Evolutionary conservation across 2,329 filamentous ascomycete genomes (phyloP).

Genomic region (Ophiostoma montium): DNA sequence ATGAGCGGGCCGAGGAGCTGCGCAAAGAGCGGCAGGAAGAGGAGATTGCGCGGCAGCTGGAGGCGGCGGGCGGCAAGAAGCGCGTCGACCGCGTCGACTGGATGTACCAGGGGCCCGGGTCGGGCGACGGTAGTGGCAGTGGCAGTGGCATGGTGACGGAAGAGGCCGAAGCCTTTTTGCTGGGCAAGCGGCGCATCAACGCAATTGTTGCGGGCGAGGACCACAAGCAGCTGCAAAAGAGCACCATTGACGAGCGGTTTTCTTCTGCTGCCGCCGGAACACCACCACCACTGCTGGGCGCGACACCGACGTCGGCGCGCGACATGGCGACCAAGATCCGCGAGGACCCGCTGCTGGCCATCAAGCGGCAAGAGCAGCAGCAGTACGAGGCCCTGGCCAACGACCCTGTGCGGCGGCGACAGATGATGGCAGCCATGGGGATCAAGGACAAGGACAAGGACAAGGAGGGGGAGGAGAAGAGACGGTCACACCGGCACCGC

Average conservation of each 20-base stretch:
- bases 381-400: constrained; percentile 71
- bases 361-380: constrained; percentile 82
- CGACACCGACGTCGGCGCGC: constrained; percentile 43
- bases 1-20: constrained; percentile 82
- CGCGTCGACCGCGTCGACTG: constrained; percentile 79
- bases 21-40: constrained; percentile 88
- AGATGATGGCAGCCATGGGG: constrained; percentile 52
- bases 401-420: constrained; percentile 52
- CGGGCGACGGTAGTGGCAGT: constrained; percentile 58
- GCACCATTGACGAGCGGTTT: constrained; percentile 43
- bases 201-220: constrained; percentile 65
- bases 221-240: constrained; percentile 67
- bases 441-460: constrained; percentile 22
- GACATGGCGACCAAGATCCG: constrained; percentile 79
- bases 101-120: constrained; percentile 87
- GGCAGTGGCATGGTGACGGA: constrained; percentile 54
- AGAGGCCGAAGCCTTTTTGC: constrained; percentile 83
- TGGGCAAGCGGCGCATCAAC: constrained; percentile 88
- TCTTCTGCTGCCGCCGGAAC: constrained; percentile 25
- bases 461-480: constrained; percentile 15
- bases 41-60: constrained; percentile 79
- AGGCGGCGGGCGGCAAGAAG: constrained; percentile 72
- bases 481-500: constrained; percentile 12
- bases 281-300: not conserved
- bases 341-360: constrained; percentile 81